Percentiles rank a stretch among this genome's conserved stretches.
Evolutionary conservation across 2,329 filamentous ascomycete species (phyloP).

Genomic region (Penicillium sp.): DNA sequence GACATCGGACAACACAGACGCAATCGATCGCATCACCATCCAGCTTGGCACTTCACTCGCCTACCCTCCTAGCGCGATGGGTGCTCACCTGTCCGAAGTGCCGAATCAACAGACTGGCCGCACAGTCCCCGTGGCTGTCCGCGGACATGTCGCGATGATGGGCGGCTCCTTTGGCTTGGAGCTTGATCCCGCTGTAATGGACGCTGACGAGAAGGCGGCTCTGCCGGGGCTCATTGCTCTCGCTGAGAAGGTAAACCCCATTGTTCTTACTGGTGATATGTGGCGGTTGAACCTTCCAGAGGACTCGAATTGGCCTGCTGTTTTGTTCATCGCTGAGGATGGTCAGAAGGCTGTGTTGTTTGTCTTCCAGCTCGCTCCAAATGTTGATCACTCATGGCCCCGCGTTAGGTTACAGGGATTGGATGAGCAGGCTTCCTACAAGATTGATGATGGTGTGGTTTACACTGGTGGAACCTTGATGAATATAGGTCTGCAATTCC

Average conservation of each 20-base stretch:
- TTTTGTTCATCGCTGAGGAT: conserved; percentile 58
- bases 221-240: conserved; percentile 57
- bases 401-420: conserved; percentile 58
- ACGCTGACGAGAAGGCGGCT: conserved; percentile 51
- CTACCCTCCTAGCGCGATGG: conserved; percentile 64
- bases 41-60: conserved; percentile 64
- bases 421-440: conserved; percentile 56
- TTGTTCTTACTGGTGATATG: conserved; percentile 59
- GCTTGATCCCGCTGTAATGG: conserved; percentile 57
- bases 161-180: conserved; percentile 67
- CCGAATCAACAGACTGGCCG: conserved; percentile 60
- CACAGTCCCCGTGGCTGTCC: conserved; percentile 58
- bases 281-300: conserved; percentile 61
- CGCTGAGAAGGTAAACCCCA: conserved; percentile 58
- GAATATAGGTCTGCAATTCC: conserved; percentile 60
- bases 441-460: conserved; percentile 52
- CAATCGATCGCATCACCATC: conserved; percentile 59
- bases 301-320: conserved; percentile 62
- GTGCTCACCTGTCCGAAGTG: conserved; percentile 62
- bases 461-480: conserved; percentile 62
- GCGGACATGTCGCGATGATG: conserved; percentile 67
- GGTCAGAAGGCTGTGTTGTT: conserved; percentile 55
- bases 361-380: conserved; percentile 58
- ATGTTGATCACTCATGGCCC: conserved; percentile 55
- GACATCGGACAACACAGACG: conserved; percentile 67